Base-by-base conservation (phyloP, 495 filamentous ascomycete genomes). In the Pseudoneurospora amorphoporcata region DNA sequence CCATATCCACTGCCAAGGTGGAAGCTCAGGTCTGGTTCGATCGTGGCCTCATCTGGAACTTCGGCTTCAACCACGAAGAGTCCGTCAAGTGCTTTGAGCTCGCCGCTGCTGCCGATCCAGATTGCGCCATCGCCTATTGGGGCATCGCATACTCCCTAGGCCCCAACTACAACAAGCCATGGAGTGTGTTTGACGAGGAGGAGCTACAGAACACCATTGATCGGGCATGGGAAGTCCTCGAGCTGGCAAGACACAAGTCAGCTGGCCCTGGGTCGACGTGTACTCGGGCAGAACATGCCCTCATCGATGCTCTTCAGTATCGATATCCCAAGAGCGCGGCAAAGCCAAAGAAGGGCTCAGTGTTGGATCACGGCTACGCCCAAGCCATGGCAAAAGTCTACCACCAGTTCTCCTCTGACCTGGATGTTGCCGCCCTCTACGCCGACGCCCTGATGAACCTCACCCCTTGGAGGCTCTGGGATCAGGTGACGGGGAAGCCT, bases 111-210 rank as follows among this genome's bases (percentile, higher is more conserved):
- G 47, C 80, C 43, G 90, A 92, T 74, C 76, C 81, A 0, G 71
- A 75, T 4, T 91, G 87, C 73, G 84, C 86, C 6, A 87, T 92
- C 79, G 90, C 88, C 23, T 86, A 90, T 70, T 92, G 90, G 90
- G 90, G 90, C 0, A 78, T 90, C 3, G 89, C 91, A 0, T 91
- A 87, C 74, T 77, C 87, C 2, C 76, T 90, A 1, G 91, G 91
- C 0, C 90, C 91, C 3, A 92, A 92, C 72, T 92, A 92, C 79
- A 92, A 92, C 75, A 92, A 92, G 76, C 88, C 90, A 0, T 92
- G 90, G 91, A 81, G 87, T 5, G 78, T 86, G 37, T 92, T 92
- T 72, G 91, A 91, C 71, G 79, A 82, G 7, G 74, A 81, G n/a
- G 90, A 92, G 65, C 77, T 89, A 4, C 76, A 81, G 7, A 61